phyloP scores from a whole-genome alignment of 495 filamentous ascomycete genomes.

The Aspergillus leporis region DNA sequence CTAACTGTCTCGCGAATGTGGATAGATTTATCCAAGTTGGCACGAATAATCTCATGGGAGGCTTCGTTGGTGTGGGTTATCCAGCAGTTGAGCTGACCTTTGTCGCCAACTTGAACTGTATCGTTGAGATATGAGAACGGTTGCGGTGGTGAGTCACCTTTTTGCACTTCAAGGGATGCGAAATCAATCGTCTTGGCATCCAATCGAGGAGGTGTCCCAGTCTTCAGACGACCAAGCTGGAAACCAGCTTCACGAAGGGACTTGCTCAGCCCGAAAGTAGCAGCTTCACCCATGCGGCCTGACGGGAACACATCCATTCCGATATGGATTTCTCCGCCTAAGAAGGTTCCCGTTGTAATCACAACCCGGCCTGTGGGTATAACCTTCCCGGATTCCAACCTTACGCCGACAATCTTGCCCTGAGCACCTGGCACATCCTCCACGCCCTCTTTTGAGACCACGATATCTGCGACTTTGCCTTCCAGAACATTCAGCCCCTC shows the following conservation, averaged over 20 bases:
- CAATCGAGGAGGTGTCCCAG: constrained; percentile 88
- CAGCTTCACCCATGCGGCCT: constrained; percentile 90
- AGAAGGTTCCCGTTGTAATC: constrained; percentile 94
- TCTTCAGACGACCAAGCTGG: constrained; percentile 87
- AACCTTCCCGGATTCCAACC: constrained; percentile 85
- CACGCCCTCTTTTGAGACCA: constrained; percentile 55
- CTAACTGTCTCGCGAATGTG: constrained; percentile 96
- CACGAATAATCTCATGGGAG: constrained; percentile 81
- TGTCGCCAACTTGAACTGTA: constrained; percentile 67
- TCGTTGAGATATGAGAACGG: constrained; percentile 93
- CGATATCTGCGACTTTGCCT: constrained; percentile 90
- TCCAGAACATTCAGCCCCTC: constrained; percentile 75
- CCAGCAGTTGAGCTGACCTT: constrained; percentile 74
- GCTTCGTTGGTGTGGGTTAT: constrained; percentile 80
- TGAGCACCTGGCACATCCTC: constrained; percentile 52
- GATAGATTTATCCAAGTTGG: constrained; percentile 87
- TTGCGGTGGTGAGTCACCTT: constrained; percentile 79
- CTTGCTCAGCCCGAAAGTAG: constrained; percentile 91
- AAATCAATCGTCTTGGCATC: constrained; percentile 84
- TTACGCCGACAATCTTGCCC: constrained; percentile 80
- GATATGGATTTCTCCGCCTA: constrained; percentile 96
- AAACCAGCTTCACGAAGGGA: constrained; percentile 89
- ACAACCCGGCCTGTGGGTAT: constrained; percentile 78
- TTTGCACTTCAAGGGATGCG: constrained; percentile 64
- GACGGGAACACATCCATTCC: constrained; percentile 82